A percentile compares a stretch with the other conserved stretches of the same genome.
Evolutionary conservation across 768 basidiomycete species (phyloP).

Genomic region (Russula dissimulans): DNA sequence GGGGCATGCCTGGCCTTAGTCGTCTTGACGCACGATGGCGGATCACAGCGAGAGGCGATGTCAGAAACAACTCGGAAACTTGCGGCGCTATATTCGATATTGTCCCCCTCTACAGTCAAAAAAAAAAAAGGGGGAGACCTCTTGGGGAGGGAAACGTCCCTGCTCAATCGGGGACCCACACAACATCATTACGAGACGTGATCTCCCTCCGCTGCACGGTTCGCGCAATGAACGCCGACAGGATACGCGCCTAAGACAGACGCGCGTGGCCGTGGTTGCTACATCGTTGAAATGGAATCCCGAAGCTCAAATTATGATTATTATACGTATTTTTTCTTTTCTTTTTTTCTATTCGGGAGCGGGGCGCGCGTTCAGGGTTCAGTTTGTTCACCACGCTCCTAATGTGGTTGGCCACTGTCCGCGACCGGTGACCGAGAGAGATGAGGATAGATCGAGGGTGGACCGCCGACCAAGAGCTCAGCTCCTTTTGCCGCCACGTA

Average conservation of each 20-base stretch:
- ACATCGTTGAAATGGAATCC: no score
- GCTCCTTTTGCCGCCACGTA: no score
- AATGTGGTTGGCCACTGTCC: no score
- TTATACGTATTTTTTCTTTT: not conserved
- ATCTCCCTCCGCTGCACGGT: not conserved
- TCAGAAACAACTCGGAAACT: not conserved
- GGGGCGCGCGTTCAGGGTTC: no score
- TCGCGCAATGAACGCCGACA: not conserved
- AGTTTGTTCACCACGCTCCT: no score
- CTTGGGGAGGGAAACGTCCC: not conserved
- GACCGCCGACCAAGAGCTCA: no score
- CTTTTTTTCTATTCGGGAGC: not conserved
- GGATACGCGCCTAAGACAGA: not conserved
- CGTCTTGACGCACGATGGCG: not conserved
- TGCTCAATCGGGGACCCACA: not conserved
- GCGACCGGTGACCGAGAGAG: no score
- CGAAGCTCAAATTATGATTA: not conserved
- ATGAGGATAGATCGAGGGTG: no score
- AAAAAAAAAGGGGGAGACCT: not conserved
- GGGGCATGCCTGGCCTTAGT: no score
- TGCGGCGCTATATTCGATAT: not conserved
- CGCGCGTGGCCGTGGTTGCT: not conserved
- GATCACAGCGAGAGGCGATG: conserved; percentile 1
- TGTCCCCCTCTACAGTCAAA: not conserved
- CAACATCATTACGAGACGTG: not conserved